Conservation (phyloP, 2,329 filamentous ascomycete species). For the Ramularia endophylla region DNA sequence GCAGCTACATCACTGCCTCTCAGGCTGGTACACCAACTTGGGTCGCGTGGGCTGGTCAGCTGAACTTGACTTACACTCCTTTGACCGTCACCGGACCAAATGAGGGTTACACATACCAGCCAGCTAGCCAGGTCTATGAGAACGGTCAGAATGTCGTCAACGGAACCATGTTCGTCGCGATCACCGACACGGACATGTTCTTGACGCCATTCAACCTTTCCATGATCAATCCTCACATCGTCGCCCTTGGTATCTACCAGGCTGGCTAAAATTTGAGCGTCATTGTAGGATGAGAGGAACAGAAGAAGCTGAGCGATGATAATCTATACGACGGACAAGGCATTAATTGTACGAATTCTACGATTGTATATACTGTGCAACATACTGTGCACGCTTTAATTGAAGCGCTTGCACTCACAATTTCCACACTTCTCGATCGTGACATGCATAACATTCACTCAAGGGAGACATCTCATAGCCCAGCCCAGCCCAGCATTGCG, state of each 20-base stretch:
- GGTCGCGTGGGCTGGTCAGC: constrained; percentile 70
- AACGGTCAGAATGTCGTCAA: constrained; percentile 63
- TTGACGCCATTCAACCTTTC: constrained; percentile 73
- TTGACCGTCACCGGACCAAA: constrained; percentile 59
- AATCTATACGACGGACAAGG: too few relatives aligned
- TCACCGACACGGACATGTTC: constrained; percentile 63
- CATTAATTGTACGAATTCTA: too few relatives aligned
- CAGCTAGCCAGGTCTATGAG: constrained; percentile 60
- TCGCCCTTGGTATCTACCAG: constrained; percentile 69
- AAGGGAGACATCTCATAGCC: too few relatives aligned
- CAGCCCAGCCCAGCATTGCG: too few relatives aligned
- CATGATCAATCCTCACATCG: constrained; percentile 69
- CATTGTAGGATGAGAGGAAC: too few relatives aligned
- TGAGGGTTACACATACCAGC: constrained; percentile 65
- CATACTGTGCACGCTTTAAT: too few relatives aligned
- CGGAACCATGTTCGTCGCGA: constrained; percentile 70
- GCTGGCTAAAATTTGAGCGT: constrained; percentile 54
- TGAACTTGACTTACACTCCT: constrained; percentile 51
- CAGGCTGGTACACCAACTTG: constrained; percentile 55
- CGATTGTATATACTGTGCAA: too few relatives aligned
- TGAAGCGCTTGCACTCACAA: too few relatives aligned
- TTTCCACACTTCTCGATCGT: too few relatives aligned
- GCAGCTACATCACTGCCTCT: constrained; percentile 66
- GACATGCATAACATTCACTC: too few relatives aligned
- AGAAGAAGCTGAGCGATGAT: too few relatives aligned